Conservation (phyloP, 345 rosid genomes). For the Hypericum perforatum region DNA sequence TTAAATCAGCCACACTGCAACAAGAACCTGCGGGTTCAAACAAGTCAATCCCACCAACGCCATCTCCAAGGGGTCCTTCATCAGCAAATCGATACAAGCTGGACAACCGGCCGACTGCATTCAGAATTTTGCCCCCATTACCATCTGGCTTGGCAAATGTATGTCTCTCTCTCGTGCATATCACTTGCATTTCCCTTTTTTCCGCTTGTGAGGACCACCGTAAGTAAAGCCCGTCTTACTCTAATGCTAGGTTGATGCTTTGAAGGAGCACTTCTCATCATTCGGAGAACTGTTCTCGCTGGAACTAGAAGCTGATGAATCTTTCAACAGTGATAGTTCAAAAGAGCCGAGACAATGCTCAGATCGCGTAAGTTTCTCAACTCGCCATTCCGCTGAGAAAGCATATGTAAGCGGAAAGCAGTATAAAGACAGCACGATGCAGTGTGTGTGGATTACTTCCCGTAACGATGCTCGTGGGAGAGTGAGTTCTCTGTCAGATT, state of each 20-base stretch:
- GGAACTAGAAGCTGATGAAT: conserved; percentile 57
- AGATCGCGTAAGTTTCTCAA: conserved; percentile 43
- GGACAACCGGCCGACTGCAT: conserved; percentile 74
- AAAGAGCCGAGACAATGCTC: conserved; percentile 32
- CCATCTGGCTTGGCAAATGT: conserved; percentile 75
- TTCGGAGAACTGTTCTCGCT: conserved; percentile 58
- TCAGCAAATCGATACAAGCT: conserved; percentile 54
- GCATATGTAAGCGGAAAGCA: conserved; percentile 70
- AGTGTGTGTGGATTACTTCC: conserved; percentile 50
- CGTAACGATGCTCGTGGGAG: conserved; percentile 20
- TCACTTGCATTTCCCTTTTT: neutral
- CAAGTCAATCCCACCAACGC: conserved; percentile 28
- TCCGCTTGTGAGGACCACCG: neutral
- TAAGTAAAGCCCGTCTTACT: conserved; percentile 8
- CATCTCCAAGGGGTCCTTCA: conserved; percentile 29
- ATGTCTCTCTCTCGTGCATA: conserved; percentile 21
- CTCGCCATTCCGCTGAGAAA: conserved; percentile 65
- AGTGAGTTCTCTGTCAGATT: conserved; percentile 22
- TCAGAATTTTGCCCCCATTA: conserved; percentile 63
- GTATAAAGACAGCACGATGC: conserved; percentile 70
- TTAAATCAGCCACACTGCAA: conserved; percentile 20
- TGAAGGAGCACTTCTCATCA: conserved; percentile 67
- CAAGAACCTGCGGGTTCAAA: conserved; percentile 36
- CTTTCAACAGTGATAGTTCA: conserved; percentile 7
- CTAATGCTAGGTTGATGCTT: conserved; percentile 41